A percentile compares a stretch with the other conserved stretches of the same genome.
phyloP scores from a whole-genome alignment of 2,329 filamentous ascomycete species.

The Aspergillus vadensis region DNA sequence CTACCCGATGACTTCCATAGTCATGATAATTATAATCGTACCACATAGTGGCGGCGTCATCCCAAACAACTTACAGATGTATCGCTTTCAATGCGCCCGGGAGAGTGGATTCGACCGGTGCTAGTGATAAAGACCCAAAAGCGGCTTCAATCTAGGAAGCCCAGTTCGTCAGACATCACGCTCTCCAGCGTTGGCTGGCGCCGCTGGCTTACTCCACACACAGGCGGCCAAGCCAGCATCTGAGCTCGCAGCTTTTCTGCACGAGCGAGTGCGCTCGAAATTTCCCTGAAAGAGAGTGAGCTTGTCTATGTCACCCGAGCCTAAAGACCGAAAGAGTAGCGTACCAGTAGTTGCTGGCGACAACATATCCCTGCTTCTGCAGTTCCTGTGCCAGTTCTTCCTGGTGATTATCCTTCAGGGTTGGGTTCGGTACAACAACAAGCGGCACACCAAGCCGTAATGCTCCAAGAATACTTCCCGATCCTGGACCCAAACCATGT shows the following conservation, averaged over 20 bases:
- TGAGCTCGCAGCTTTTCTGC: slow-evolving; percentile 50
- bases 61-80: neutral
- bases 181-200: slow-evolving; percentile 49
- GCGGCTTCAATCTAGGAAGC: slow-evolving; percentile 52
- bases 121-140: neutral
- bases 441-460: slow-evolving; percentile 72
- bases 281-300: slow-evolving; percentile 41
- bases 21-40: neutral
- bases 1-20: neutral
- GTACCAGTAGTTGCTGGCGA: slow-evolving; percentile 70
- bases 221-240: slow-evolving; percentile 54
- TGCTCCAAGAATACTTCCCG: slow-evolving; percentile 84
- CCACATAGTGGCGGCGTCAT: neutral
- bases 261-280: slow-evolving; percentile 50
- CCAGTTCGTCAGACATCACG: slow-evolving; percentile 61
- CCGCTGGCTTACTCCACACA: slow-evolving; percentile 47
- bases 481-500: slow-evolving; percentile 58
- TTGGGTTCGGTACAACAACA: slow-evolving; percentile 85
- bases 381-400: slow-evolving; percentile 79
- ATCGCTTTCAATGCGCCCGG: neutral
- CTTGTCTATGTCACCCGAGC: neutral
- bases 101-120: neutral
- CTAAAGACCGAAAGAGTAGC: slow-evolving; percentile 22
- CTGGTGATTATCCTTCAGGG: slow-evolving; percentile 87
- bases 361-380: slow-evolving; percentile 71